Evolutionary conservation across 805 yeast genomes (phyloP), one percentile per base, ranked within the genome.

Genomic region (Priceomyces haplophilus): DNA sequence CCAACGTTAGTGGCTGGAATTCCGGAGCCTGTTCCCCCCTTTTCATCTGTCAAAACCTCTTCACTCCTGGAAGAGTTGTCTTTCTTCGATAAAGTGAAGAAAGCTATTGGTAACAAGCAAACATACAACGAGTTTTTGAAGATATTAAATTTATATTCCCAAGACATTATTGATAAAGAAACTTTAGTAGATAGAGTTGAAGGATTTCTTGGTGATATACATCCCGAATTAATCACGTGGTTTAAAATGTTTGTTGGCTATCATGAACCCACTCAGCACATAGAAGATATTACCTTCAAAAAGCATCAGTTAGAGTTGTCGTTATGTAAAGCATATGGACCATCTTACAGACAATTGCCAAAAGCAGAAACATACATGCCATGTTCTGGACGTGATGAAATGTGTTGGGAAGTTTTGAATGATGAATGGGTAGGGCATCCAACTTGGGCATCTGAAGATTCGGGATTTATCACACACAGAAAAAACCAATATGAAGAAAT

Each of bases 381-480:
- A 17, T 91, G 98, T 55, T 86, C 96, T 7, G 99, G 99, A 13
- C 81, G 99, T 55, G 99, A 93, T 65, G 98, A 91, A 55, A 86
- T 93, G 90, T 93, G 99, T 62, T 91, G 97, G 97, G 97, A 91
- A 58, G 97, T 93, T 12, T 75, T 93, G 54, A 93, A 93, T 64
- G 99, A 93, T 62, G 98, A 91, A 65, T 93, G 98, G 97, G 98
- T 93, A 27, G 97, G 97, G 5, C 98, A 93, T 65, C 99, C 99
- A 17, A 95, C 96, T n/a, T 93, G 99, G 99, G 99, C 98, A 3
- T 91, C 98, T 0, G 99, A 93, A 63, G 99, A 93, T 63, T 87
- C 97, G 10, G 99, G 99, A 0, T 93, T 91, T 56, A 90, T 93
- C 60, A 97, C 99, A n/a, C 99, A 93, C 63, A 80, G 98, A 51